Percentiles rank a stretch among this genome's conserved stretches.
phyloP scores from a whole-genome alignment of 345 rosid genomes.

The Punica granatum region DNA sequence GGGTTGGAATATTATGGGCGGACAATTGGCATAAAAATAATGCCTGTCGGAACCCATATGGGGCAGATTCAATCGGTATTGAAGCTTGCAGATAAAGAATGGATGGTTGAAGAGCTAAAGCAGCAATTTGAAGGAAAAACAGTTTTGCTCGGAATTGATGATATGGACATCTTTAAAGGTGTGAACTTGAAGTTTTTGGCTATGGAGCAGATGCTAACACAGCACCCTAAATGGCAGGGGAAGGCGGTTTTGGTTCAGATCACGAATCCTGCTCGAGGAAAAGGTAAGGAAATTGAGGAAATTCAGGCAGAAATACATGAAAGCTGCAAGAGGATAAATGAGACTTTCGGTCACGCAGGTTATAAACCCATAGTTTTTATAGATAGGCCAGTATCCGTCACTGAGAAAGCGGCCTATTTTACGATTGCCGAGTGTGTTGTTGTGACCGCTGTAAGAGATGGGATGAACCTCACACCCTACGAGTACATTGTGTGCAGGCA shows the following conservation, averaged over 20 bases:
- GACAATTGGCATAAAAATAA: slow-evolving; percentile 70
- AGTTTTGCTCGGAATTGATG: slow-evolving; percentile 68
- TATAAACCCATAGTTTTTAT: slow-evolving; percentile 65
- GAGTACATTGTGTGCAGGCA: slow-evolving; percentile 67
- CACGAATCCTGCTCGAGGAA: slow-evolving; percentile 62
- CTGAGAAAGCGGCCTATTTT: slow-evolving; percentile 62
- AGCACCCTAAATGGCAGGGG: slow-evolving; percentile 67
- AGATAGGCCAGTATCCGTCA: slow-evolving; percentile 48
- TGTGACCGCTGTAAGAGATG: slow-evolving; percentile 77
- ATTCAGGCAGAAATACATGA: slow-evolving; percentile 47
- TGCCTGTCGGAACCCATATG: slow-evolving; percentile 81
- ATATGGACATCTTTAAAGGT: slow-evolving; percentile 81
- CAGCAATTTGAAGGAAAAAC: slow-evolving; percentile 67
- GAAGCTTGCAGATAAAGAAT: slow-evolving; percentile 56
- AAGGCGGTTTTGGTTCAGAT: slow-evolving; percentile 67
- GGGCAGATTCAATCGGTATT: slow-evolving; percentile 66
- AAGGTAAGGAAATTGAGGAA: slow-evolving; percentile 63
- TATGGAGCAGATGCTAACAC: slow-evolving; percentile 67
- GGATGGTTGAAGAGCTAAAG: slow-evolving; percentile 62
- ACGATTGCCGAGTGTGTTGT: slow-evolving; percentile 64
- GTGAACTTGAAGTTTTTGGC: slow-evolving; percentile 66
- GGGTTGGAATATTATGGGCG: slow-evolving; percentile 72
- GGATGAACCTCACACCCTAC: slow-evolving; percentile 74
- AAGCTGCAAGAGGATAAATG: slow-evolving; percentile 61
- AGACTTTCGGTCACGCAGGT: slow-evolving; percentile 45